phyloP scores from a whole-genome alignment of 139 green algal species.

The Edaphochlamys debaryana region DNA sequence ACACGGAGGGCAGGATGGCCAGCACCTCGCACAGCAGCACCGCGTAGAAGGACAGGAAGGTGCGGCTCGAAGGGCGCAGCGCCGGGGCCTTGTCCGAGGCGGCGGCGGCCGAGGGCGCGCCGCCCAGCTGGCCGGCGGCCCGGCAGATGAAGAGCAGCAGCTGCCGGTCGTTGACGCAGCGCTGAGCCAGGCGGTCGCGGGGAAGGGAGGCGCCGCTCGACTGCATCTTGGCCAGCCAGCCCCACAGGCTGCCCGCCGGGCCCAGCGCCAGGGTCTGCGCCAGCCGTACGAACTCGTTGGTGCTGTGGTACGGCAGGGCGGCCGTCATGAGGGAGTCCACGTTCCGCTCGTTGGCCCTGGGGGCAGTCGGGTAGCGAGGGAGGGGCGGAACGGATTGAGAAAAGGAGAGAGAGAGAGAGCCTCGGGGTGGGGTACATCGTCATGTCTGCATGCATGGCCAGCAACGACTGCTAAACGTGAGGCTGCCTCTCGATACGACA shows the following conservation, averaged over 20 bases:
- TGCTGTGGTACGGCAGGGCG: constrained; percentile 89
- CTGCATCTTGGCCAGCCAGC: constrained; percentile 79
- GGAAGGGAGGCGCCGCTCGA: constrained; percentile 72
- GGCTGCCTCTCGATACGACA: too few species aligned
- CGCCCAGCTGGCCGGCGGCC: constrained; percentile 50
- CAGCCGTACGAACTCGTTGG: constrained; percentile 91
- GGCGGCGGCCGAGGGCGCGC: background rate
- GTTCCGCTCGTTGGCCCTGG: constrained; percentile 86
- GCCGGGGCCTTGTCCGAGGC: background rate
- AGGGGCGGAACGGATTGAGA: too few species aligned
- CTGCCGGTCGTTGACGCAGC: constrained; percentile 73
- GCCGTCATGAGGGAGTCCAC: constrained; percentile 77
- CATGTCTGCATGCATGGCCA: too few species aligned
- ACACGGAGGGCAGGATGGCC: constrained; percentile 22
- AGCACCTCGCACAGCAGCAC: constrained; percentile 73
- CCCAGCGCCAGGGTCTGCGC: constrained; percentile 76
- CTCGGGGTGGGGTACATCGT: background rate
- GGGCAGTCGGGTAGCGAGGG: background rate
- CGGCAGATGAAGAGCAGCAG: constrained; percentile 71
- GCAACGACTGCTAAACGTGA: too few species aligned
- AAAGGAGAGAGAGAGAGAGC: background rate
- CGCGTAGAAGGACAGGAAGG: constrained; percentile 79
- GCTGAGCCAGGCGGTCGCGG: constrained; percentile 69
- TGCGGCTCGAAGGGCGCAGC: background rate
- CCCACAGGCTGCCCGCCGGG: constrained; percentile 53